Conservation (phyloP, 1,284 basidiomycete species). For the Singerocomus inundabilis region DNA sequence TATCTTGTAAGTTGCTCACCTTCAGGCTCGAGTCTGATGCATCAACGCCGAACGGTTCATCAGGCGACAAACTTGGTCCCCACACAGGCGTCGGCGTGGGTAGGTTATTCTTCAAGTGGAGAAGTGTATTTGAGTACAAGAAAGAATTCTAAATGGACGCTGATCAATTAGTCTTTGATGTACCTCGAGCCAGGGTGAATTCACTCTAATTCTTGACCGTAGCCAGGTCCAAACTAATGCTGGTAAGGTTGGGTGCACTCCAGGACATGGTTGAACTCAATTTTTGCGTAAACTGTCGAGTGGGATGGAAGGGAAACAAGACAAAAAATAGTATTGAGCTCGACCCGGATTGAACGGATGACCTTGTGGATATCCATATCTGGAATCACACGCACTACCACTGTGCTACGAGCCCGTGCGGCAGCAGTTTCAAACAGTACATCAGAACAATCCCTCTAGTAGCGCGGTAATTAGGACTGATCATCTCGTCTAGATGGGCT, state of each 20-base stretch:
- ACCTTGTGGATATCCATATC: slow-evolving; percentile 43
- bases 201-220: too few species aligned
- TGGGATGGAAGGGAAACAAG: too few species aligned
- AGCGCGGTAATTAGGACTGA: not conserved
- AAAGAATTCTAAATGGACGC: slow-evolving; percentile 33
- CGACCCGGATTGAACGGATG: slow-evolving; percentile 57
- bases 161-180: slow-evolving; percentile 13
- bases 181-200: too few species aligned
- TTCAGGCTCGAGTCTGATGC: not conserved
- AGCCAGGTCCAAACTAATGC: too few species aligned
- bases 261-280: not conserved
- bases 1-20: slow-evolving; percentile 54
- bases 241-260: not conserved
- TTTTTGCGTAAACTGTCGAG: too few species aligned
- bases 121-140: slow-evolving; percentile 32
- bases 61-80: slow-evolving; percentile 34
- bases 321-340: slow-evolving; percentile 36
- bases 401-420: slow-evolving; percentile 34
- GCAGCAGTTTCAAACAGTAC: not conserved
- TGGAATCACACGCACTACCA: slow-evolving; percentile 41
- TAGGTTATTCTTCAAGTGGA: slow-evolving; percentile 23
- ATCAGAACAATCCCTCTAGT: too few species aligned
- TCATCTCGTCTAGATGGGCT: not conserved
- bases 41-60: not conserved
- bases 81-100: slow-evolving; percentile 32